Evolutionary conservation across 2,329 filamentous ascomycete genomes (phyloP).

Genomic region (Gremmenia infestans): DNA sequence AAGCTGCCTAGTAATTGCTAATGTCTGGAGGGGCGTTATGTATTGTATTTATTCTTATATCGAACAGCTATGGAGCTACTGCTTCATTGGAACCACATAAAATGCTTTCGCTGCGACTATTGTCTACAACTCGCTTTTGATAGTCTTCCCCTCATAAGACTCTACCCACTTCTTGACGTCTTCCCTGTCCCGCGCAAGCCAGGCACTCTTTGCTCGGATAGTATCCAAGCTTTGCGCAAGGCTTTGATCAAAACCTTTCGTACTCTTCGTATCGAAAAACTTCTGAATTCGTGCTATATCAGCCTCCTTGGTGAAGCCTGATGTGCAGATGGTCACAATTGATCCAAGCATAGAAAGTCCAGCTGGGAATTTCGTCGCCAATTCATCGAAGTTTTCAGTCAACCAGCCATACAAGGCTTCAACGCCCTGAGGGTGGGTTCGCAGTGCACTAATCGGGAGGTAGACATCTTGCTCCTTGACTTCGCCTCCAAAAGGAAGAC

Average conservation of each 20-base stretch:
- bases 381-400: constrained; percentile 80
- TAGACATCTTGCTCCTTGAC: constrained; percentile 95
- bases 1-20: constrained; percentile 36
- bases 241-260: constrained; percentile 81
- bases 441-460: constrained; percentile 75
- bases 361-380: constrained; percentile 79
- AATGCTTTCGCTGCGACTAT: neutral
- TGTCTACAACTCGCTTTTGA: constrained; percentile 30
- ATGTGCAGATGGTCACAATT: constrained; percentile 77
- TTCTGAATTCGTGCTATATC: constrained; percentile 71
- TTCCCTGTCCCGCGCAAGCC: constrained; percentile 69
- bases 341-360: constrained; percentile 78
- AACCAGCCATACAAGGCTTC: constrained; percentile 78
- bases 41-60: neutral
- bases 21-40: neutral
- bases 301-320: constrained; percentile 70
- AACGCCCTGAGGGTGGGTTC: constrained; percentile 72
- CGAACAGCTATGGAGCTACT: too few species aligned
- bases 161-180: constrained; percentile 73
- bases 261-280: constrained; percentile 80
- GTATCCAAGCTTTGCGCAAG: constrained; percentile 86
- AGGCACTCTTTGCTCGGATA: constrained; percentile 77
- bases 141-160: constrained; percentile 41
- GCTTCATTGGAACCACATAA: neutral
- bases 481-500: constrained; percentile 68